A percentile compares a stretch with the other conserved stretches of the same genome.
phyloP scores from a whole-genome alignment of 805 yeast species.

The Metschnikowia amazonensis region DNA sequence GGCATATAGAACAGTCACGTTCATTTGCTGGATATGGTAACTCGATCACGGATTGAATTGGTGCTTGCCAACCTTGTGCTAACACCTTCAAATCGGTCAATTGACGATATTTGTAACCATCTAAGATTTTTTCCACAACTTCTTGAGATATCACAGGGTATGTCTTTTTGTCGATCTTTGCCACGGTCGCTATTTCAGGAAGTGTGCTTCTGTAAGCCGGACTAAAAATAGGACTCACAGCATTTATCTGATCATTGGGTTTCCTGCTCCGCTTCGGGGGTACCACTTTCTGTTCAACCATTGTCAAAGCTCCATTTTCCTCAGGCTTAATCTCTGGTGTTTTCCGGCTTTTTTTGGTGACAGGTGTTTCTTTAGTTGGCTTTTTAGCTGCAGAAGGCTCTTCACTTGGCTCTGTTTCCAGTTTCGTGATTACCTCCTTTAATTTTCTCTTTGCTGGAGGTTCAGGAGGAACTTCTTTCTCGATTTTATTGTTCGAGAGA shows the following conservation, averaged over 20 bases:
- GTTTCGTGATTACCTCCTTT: not conserved
- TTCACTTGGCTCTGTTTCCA: not conserved
- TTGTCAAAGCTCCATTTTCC: not conserved
- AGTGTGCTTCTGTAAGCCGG: conserved; percentile 17
- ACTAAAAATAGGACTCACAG: conserved; percentile 21
- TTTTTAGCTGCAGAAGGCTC: not conserved
- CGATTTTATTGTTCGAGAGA: conserved; percentile 6
- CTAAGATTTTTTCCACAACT: conserved; percentile 15
- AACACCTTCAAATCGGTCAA: conserved; percentile 25
- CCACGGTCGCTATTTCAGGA: conserved; percentile 11
- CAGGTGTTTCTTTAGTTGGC: not conserved
- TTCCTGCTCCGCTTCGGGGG: conserved; percentile 10
- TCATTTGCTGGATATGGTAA: conserved; percentile 12
- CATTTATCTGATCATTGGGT: conserved; percentile 12
- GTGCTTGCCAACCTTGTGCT: conserved; percentile 13
- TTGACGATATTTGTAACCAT: conserved; percentile 21
- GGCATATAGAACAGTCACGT: conserved; percentile 55
- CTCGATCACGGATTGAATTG: conserved; percentile 13
- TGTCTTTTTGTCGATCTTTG: conserved; percentile 21
- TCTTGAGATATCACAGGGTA: conserved; percentile 16
- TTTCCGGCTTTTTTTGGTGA: not conserved
- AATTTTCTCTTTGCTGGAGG: not conserved
- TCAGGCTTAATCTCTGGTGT: not conserved
- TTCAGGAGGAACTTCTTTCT: not conserved
- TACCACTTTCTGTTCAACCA: not conserved